Conservation (phyloP, 2,329 filamentous ascomycete species). For the Penicillium vulpinum region DNA sequence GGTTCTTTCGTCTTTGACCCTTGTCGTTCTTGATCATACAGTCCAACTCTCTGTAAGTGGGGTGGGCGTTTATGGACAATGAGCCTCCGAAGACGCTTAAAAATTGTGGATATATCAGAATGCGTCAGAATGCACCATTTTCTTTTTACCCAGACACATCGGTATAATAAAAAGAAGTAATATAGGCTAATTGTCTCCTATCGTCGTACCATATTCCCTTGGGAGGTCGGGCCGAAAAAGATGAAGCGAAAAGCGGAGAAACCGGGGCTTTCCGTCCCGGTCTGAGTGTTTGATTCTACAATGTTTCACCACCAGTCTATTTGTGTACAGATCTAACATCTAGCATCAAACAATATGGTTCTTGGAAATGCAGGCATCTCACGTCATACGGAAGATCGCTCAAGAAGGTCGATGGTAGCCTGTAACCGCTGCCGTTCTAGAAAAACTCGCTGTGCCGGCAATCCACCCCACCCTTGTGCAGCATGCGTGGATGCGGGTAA, state of each 20-base stretch:
- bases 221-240: background rate
- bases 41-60: background rate
- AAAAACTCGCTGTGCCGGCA: conserved; percentile 40
- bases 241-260: conserved; percentile 2
- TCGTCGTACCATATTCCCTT: background rate
- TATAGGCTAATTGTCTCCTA: background rate
- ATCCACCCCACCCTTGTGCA: conserved; percentile 37
- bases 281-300: background rate
- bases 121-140: background rate
- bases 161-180: background rate
- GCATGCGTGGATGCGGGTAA: conserved; percentile 36
- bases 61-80: background rate
- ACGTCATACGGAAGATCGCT: conserved; percentile 21
- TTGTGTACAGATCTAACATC: background rate
- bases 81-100: background rate
- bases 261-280: background rate
- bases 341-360: conserved; percentile 10
- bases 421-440: conserved; percentile 40
- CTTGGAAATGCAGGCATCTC: conserved; percentile 17
- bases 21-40: background rate
- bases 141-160: background rate
- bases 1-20: background rate
- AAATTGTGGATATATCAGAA: background rate
- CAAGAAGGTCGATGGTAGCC: conserved; percentile 32
- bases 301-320: background rate